Evolutionary conservation across 2,329 filamentous ascomycete species (phyloP).

Genomic region (Trichoderma oligosporum): DNA sequence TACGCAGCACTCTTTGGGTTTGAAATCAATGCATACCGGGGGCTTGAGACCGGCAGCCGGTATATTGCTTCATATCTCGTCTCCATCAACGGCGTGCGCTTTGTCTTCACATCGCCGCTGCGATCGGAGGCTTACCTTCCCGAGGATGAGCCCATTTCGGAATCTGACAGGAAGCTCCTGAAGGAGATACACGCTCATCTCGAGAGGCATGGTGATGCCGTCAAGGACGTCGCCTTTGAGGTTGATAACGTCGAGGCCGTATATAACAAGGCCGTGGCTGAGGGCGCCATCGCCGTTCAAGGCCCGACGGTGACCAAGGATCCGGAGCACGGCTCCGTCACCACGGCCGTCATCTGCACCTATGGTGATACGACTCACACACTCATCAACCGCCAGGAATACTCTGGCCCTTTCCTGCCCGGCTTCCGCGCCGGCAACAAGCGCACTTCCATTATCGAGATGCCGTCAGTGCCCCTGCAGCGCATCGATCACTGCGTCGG

Average conservation of each 20-base stretch:
- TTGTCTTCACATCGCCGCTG: conserved; percentile 79
- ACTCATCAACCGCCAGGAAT: conserved; percentile 68
- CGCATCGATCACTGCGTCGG: conserved; percentile 95
- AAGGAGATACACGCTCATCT: conserved; percentile 77
- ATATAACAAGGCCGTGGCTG: conserved; percentile 66
- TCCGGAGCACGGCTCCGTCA: conserved; percentile 61
- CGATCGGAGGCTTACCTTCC: conserved; percentile 56
- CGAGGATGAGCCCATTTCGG: conserved; percentile 57
- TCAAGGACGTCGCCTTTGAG: conserved; percentile 93
- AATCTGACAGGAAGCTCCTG: conserved; percentile 62
- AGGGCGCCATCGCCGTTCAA: conserved; percentile 60
- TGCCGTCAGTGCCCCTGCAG: conserved; percentile 64
- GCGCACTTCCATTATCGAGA: conserved; percentile 36
- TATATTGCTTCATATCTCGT: conserved; percentile 81
- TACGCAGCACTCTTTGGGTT: conserved; percentile 89
- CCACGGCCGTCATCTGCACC: conserved; percentile 76
- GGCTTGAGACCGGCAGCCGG: conserved; percentile 82
- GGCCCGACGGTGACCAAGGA: conserved; percentile 54
- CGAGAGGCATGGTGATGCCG: conserved; percentile 84
- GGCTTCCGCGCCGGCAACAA: conserved; percentile 63
- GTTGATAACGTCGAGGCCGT: conserved; percentile 84
- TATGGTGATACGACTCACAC: conserved; percentile 97
- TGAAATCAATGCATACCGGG: conserved; percentile 73
- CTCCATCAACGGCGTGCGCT: conserved; percentile 69
- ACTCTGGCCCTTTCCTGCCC: conserved; percentile 75